Evolutionary conservation across 2,329 filamentous ascomycete species (phyloP).

Genomic region (Aspergillus sp.): DNA sequence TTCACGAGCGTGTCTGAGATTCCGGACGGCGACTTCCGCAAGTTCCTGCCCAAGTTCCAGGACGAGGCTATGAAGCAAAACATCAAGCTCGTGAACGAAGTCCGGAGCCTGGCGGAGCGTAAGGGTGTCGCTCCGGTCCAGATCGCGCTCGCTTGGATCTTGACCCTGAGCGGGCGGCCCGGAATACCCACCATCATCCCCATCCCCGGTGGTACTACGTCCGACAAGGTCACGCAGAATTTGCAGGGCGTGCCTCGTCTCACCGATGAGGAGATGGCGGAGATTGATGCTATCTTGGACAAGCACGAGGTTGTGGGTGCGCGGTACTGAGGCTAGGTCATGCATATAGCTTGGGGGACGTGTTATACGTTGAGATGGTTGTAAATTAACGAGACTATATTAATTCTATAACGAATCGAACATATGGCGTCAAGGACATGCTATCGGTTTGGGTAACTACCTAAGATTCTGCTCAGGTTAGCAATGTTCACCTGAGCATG

Average conservation of each 20-base stretch:
- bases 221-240: slow-evolving; percentile 36
- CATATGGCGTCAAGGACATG: no score
- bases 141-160: slow-evolving; percentile 51
- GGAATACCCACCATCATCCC: slow-evolving; percentile 45
- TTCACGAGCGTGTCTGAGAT: slow-evolving; percentile 49
- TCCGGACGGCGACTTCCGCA: slow-evolving; percentile 47
- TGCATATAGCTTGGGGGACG: background rate
- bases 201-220: slow-evolving; percentile 38
- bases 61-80: slow-evolving; percentile 52
- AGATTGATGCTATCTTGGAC: slow-evolving; percentile 53
- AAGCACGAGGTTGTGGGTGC: slow-evolving; percentile 39
- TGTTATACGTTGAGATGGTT: background rate
- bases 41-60: slow-evolving; percentile 48
- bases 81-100: slow-evolving; percentile 47
- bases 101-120: slow-evolving; percentile 44
- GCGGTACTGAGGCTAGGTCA: slow-evolving; percentile 20
- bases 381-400: background rate
- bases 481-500: slow-evolving; percentile 9
- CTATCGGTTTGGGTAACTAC: background rate
- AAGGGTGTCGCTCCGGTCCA: slow-evolving; percentile 48
- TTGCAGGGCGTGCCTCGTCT: slow-evolving; percentile 28
- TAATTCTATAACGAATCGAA: background rate
- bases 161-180: slow-evolving; percentile 39
- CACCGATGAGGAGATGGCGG: slow-evolving; percentile 43
- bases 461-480: slow-evolving; percentile 11